Base-by-base conservation (phyloP, 495 filamentous ascomycete species). In the Xylaria acuta region DNA sequence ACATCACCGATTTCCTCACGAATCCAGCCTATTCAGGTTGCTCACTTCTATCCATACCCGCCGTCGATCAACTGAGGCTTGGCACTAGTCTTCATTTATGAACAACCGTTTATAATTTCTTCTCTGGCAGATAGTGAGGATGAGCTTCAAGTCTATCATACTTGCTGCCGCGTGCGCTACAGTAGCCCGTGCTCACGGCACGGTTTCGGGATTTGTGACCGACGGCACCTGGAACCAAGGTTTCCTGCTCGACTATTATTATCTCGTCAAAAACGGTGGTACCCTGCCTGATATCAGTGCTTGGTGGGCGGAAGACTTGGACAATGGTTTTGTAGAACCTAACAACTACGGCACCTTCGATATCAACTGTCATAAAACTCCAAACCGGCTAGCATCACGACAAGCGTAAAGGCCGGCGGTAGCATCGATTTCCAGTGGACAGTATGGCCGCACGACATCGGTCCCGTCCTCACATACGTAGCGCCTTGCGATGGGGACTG, bases 331-430 rank as follows among this genome's bases (percentile, higher is more conserved):
- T 75, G 75, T 82, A 0, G 71, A 75, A 2, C 75, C 79, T 7
- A 66, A 77, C 70, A 68, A 73, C 25, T 71, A 77, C 70, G 70
- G 72, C 25, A 80, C 77, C 73, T 69, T 72, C 14, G 78, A 80
- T 67, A 81, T 81, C 63, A 79, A 78, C 75, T 81, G 79, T 78
- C 80, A 81, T 73, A 79, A 75, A 79, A 81, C 74, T 64, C 79
- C n/a, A 64, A 69, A 2, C 76, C 84, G 12, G 79, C 73, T n/a
- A 74, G 64, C 65, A 78, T 80, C 32, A 83, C 73, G 30, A 82
- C 72, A 3, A 70, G 65, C 41, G 71, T 80, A 0, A 53, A 71
- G 32, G 81, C 79, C 18, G 78, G 80, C 65, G 72, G 73, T n/a
- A 73, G 40, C 16, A 66, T 82, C 8, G 59, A 71, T 0, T 79